Evolutionary conservation across 2,329 filamentous ascomycete genomes (phyloP), one percentile per base, ranked within the genome.

Genomic region (Colletotrichum tropicicola): DNA sequence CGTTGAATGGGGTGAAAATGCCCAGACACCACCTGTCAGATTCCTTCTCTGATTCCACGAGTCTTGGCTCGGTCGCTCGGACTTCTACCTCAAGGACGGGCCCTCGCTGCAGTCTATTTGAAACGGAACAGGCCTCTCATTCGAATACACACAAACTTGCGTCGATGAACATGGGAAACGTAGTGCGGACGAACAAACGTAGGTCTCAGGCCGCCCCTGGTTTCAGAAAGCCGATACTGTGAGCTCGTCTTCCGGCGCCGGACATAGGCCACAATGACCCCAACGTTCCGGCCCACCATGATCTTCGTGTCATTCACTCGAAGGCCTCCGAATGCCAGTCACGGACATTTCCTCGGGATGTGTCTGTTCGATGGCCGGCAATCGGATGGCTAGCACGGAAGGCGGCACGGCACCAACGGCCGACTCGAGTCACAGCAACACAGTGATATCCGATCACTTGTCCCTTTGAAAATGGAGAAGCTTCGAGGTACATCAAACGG

Each of bases 1-100:
- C n/a, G n/a, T n/a, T 59, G 35, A 15, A 19, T 23, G 37, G 43
- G 19, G 19, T 35, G 23, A 32, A 37, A 25, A 35, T 27, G 10
- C 32, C 25, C 44, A 32, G 45, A 45, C 32, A 35, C n/a, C n/a
- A n/a, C 39, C 55, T 59, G 60, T 49, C 55, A 59, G 30, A 47
- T 41, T 39, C 21, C n/a, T 59, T 53, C 47, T 15, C 25, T 21
- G 21, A 9, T 43, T 17, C 60, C 55, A 53, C 47, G 13, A 39
- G 25, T 28, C 60, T 64, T 64, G 55, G 60, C 60, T 23, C 9
- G 12, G 27, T 21, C 28, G 53, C 37, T 52, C 21, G 19, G 60
- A 41, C 32, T 30, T 37, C 28, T 27, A 10, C 55, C 23, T 25
- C 49, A 32, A 23, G 47, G 55, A 53, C 54, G 35, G 59, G 30